Base-by-base conservation (phyloP, 208 protist genomes). In the Tetramitus jugosus region DNA sequence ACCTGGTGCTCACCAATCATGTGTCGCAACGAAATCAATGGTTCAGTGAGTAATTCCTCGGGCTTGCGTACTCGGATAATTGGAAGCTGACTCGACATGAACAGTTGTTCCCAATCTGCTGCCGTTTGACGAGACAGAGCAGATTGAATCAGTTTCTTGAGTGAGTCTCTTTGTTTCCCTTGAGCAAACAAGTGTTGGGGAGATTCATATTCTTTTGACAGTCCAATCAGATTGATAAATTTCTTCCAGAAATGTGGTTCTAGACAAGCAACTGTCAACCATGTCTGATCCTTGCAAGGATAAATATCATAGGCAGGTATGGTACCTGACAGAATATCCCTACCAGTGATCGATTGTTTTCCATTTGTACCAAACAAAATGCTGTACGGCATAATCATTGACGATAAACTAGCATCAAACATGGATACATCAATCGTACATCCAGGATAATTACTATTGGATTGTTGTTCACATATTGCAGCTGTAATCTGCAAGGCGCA, bases 261-360 rank as follows among this genome's bases (percentile, higher is more conserved):
- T n/a, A 71, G 49, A 33, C 64, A 71, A n/a, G 26, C 64, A 71
- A 71, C 64, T 6, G 64, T 29, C 31, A 71, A 7, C 10, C 10
- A 71, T 39, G 3, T 3, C 35, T n/a, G 20, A 43, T 39, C 26
- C 20, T 49, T 71, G 8, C 39, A 49, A 49, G 10, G 14, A 71
- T 71, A 71, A 31, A 71, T 71, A 33, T 71, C 35, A 71, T 71
- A 71, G n/a, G 39, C 10, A 33, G 23, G n/a, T 49, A 49, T 52
- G 40, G 39, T 49, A 49, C 39, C 64, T 35, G 39, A n/a, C 33
- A 45, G 13, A 0, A 35, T 39, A 49, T 45, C 2, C n/a, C 39
- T 49, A 35, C 56, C 40, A 46, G 3, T 33, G 17, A 40, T 10
- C 35, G 49, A 49, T n/a, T 23, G 2, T 45, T 71, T n/a, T 26